Evolutionary conservation across 345 rosid genomes (phyloP), one percentile per base, ranked within the genome.

Genomic region (Gynandropsis gynandra): DNA sequence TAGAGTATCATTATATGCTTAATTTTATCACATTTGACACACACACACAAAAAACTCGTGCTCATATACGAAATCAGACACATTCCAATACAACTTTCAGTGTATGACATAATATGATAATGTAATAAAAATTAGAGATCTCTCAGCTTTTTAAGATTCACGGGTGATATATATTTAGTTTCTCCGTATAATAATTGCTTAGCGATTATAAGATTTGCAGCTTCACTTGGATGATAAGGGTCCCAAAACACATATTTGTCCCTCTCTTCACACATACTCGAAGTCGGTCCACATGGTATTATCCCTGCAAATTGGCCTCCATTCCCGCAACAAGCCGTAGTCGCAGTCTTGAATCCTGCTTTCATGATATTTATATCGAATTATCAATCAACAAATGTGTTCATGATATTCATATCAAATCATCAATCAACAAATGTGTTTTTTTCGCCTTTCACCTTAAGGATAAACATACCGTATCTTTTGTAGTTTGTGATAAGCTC

Each of bases 261-360:
- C 47, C 76, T 60, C 19, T 73, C 59, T 11, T 18, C 7, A 18
- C 82, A 77, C 56, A 70, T 41, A 47, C 56, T 66, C 5, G 68
- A 62, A 7, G 65, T 13, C 1, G 61, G 40, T 14, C 37, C 55
- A 4, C 82, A 77, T 0, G 95, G 97, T 12, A 82, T 44, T 32
- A 82, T 64, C 5, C 90, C 95, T 54, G 86, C 97, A 9, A 21
- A 71, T 4, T 42, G 62, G 52, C 97, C 95, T 1, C 81, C 80
- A 3, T 66, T 58, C 11, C 56, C 69, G 10, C 81, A 76, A 66
- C 78, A 73, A n/a, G 78, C 74, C 27, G 46, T 49, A 19, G 63
- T 59, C 16, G 37, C 63, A 2, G 42, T 55, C 58, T 33, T 62
- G 10, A 73, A 76, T 10, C 75, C 77, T 76, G 54, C 3, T 24